Evolutionary conservation across 2,329 filamentous ascomycete genomes (phyloP), one percentile per base, ranked within the genome.

Genomic region (Akanthomyces uredinophilus): DNA sequence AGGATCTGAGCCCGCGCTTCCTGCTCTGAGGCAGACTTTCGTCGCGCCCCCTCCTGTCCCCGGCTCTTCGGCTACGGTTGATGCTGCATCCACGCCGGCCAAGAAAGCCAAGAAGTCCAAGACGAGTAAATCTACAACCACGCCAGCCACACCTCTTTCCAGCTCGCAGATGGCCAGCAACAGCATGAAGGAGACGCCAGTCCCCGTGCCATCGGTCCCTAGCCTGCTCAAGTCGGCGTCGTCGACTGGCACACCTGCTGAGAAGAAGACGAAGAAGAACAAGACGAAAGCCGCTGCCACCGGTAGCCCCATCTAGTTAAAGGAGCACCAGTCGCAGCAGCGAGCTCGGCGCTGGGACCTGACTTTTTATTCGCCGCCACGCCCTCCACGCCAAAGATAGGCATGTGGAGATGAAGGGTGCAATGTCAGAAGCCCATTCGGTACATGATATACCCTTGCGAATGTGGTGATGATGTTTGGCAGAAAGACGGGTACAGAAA

Each of bases 131-230:
- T 41, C 39, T 5, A 29, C 35, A 13, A 18, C n/a, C 20, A 57
- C 53, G 35, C 54, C 50, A 11, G 8, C 32, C 16, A 54, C 51
- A 6, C 35, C 55, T 4, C 29, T 18, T 22, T 14, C 6, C 20
- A 41, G 27, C 39, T 37, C 43, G 5, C 35, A 51, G 13, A 10
- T 18, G 16, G 10, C 56, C 22, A 20, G 29, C n/a, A 24, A 13
- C 27, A 46, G 32, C 37, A 70, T 68, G 67, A 70, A 67, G 57
- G 61, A 66, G 29, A 69, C 69, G 2, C 68, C 69, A 3, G 60
- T 70, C 4, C 75, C 73, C 8, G 65, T 77, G 6, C 78, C 76
- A 11, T 66, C 63, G n/a, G 65, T 77, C 16, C 76, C 74, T 37
- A 60, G 61, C 20, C 39, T 60, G 7, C 7, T 32, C 47, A 32